These are phyloP conservation scores for Drechslerella dactyloides DNA, from an alignment of 2,329 filamentous ascomycete species.

Conservation along the genomic window DNA sequence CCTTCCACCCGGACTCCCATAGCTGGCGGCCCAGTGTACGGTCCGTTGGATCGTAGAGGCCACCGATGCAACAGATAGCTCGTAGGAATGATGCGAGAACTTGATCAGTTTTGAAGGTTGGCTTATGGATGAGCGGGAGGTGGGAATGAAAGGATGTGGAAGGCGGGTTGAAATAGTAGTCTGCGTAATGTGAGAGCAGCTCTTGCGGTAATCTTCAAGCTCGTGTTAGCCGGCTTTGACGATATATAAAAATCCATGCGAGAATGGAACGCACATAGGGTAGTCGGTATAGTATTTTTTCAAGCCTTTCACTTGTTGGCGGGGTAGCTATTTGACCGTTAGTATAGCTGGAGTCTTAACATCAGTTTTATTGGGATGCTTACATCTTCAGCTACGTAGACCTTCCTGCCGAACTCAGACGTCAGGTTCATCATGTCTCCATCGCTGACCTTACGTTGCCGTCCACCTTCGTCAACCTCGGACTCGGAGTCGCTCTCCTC, in stretches of 20 bases:
- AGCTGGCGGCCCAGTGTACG: constrained; percentile 53
- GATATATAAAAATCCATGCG: neutral
- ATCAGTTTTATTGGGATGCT: constrained; percentile 7
- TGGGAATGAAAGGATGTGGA: constrained; percentile 54
- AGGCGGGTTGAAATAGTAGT: constrained; percentile 54
- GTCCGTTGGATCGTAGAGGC: constrained; percentile 54
- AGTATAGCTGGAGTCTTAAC: constrained; percentile 3
- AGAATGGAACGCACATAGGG: constrained; percentile 33
- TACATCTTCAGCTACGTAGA: constrained; percentile 49
- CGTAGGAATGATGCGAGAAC: constrained; percentile 54
- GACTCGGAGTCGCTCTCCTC: constrained; percentile 32
- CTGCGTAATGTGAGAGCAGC: constrained; percentile 54
- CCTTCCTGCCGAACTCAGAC: constrained; percentile 46
- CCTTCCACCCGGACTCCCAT: constrained; percentile 55
- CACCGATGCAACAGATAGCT: constrained; percentile 53
- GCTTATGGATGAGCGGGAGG: constrained; percentile 54
- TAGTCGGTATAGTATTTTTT: constrained; percentile 51
- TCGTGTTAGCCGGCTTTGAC: neutral
- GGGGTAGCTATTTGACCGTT: constrained; percentile 27
- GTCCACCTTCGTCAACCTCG: constrained; percentile 2
- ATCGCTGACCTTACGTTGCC: constrained; percentile 36
- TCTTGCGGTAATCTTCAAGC: constrained; percentile 52
- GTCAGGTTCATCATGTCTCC: constrained; percentile 49
- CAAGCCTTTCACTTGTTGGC: constrained; percentile 43
- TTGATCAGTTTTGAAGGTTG: constrained; percentile 53